Evolutionary conservation across 257 asterid genomes (phyloP).

Genomic region (Solanum corneliomulleri): DNA sequence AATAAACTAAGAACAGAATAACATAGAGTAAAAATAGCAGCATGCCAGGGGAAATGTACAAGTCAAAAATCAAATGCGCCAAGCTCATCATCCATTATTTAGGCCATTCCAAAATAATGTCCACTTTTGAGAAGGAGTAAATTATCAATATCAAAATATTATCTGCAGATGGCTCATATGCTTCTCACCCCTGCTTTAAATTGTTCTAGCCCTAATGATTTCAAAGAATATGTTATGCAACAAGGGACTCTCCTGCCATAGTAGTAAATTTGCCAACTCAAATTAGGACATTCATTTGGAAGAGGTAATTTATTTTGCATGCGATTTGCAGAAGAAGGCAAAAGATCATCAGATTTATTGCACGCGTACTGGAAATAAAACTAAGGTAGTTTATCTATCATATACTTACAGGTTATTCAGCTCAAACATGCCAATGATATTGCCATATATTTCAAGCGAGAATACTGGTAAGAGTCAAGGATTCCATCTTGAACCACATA

Average conservation of each 20-base stretch:
- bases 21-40: background rate
- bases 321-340: background rate
- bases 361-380: background rate
- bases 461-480: conserved; percentile 69
- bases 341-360: background rate
- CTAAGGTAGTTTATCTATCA: background rate
- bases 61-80: background rate
- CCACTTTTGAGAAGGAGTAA: background rate
- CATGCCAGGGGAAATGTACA: background rate
- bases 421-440: conserved; percentile 96
- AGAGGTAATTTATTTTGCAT: background rate
- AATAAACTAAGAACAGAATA: background rate
- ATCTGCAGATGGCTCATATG: background rate
- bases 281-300: background rate
- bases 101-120: background rate
- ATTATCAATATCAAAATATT: background rate
- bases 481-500: background rate
- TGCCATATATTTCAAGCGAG: conserved; percentile 83
- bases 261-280: background rate
- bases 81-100: background rate
- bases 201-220: background rate
- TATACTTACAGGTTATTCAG: conserved; percentile 87
- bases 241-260: background rate
- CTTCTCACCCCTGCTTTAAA: background rate
- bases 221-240: background rate